Percentiles rank a stretch among this genome's conserved stretches.
Evolutionary conservation across 2,329 filamentous ascomycete genomes (phyloP).

Genomic region (Aspergillus thermomutatus): DNA sequence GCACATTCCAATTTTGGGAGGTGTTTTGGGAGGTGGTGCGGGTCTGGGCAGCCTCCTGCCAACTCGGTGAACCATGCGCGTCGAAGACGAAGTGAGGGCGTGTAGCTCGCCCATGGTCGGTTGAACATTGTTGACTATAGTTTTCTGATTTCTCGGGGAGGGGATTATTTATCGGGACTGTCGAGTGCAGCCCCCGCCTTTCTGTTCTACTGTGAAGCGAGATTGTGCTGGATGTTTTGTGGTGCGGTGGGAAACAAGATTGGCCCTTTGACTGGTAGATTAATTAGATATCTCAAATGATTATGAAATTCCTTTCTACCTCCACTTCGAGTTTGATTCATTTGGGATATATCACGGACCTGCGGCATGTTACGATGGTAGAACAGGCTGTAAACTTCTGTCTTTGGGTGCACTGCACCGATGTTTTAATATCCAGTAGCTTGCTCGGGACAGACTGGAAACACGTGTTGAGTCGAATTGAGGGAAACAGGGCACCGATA

Average conservation of each 20-base stretch:
- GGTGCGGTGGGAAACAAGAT: neutral
- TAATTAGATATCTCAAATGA: neutral
- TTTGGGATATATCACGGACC: neutral
- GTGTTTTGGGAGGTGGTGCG: constrained; percentile 3
- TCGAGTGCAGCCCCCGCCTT: neutral
- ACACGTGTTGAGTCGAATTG: no score
- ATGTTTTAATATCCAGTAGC: no score
- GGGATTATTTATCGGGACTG: neutral
- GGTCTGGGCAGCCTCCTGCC: neutral
- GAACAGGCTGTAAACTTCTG: neutral
- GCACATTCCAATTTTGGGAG: constrained; percentile 23
- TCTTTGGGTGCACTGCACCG: neutral
- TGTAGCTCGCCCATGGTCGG: neutral
- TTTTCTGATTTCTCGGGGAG: neutral
- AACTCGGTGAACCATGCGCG: neutral
- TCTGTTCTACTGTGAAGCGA: neutral
- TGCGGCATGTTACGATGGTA: neutral
- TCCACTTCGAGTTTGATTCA: neutral
- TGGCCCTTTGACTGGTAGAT: neutral
- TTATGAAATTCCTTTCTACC: neutral
- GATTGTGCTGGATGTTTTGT: neutral
- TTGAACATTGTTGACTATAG: neutral
- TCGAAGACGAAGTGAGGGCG: neutral
- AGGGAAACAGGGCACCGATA: neutral
- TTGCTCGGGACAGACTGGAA: no score